Evolutionary conservation across 352 stramenopile species (phyloP).

Genomic region (Phytophthora pisi): DNA sequence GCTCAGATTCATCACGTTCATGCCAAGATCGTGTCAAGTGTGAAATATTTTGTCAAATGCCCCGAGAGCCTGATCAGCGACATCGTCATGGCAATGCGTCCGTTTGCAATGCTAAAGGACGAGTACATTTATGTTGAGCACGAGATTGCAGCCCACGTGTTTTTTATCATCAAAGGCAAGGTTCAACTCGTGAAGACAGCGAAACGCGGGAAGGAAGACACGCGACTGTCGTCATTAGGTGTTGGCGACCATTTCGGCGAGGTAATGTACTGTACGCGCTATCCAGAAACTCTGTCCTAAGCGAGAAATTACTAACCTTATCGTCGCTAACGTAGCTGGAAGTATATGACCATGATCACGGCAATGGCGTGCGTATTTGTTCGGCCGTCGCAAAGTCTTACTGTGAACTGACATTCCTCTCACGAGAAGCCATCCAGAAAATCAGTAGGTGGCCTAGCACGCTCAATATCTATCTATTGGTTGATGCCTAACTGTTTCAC

Average conservation of each 20-base stretch:
- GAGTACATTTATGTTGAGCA: constrained; percentile 83
- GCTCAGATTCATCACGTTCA: constrained; percentile 78
- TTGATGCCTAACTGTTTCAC: not conserved
- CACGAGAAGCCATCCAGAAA: constrained; percentile 69
- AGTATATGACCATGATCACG: constrained; percentile 79
- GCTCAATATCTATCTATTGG: not conserved
- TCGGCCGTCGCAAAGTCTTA: constrained; percentile 81
- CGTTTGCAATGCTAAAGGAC: constrained; percentile 77
- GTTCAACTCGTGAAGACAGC: constrained; percentile 65
- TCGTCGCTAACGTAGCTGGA: constrained; percentile 51
- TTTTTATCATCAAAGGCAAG: constrained; percentile 84
- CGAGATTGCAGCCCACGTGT: constrained; percentile 85
- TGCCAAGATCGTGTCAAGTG: constrained; percentile 66
- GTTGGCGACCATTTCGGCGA: constrained; percentile 86
- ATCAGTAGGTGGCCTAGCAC: constrained; percentile 55
- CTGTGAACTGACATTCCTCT: constrained; percentile 83
- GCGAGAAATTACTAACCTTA: not conserved
- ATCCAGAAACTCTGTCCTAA: not conserved
- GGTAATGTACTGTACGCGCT: constrained; percentile 28
- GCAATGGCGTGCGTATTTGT: constrained; percentile 85
- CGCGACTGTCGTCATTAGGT: constrained; percentile 46
- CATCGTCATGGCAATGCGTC: constrained; percentile 83
- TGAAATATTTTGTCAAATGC: constrained; percentile 77
- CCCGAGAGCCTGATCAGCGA: constrained; percentile 84
- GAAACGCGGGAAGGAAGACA: constrained; percentile 47